These are phyloP conservation scores for Aspergillus terreus DNA, from an alignment of 2,329 filamentous ascomycete genomes.

Conservation along the genomic window DNA sequence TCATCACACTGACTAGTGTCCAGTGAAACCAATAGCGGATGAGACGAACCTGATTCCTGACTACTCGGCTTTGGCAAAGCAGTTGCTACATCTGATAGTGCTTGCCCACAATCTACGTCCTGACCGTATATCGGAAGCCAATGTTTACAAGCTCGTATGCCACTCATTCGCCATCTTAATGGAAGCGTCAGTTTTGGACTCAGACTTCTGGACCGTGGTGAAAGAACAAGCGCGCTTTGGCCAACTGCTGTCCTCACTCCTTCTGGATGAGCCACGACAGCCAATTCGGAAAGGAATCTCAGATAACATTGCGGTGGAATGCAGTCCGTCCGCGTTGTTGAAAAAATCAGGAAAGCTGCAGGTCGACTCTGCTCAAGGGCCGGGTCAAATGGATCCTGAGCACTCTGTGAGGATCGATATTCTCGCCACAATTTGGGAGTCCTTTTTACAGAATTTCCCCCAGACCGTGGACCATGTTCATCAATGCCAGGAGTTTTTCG, in stretches of 20 bases:
- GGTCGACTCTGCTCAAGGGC: conserved; percentile 13
- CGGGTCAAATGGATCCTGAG: conserved; percentile 14
- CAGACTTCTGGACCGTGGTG: conserved; percentile 44
- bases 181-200: conserved; percentile 47
- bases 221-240: conserved; percentile 36
- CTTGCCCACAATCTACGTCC: conserved; percentile 17
- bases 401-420: conserved; percentile 34
- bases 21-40: conserved; percentile 24
- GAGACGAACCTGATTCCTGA: conserved; percentile 32
- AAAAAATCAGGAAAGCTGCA: conserved; percentile 23
- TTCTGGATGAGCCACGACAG: conserved; percentile 43
- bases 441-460: conserved; percentile 39
- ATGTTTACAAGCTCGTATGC: conserved; percentile 37
- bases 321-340: conserved; percentile 27
- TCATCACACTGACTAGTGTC: conserved; percentile 6
- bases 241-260: conserved; percentile 37
- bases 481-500: conserved; percentile 46
- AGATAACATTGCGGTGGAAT: conserved; percentile 37
- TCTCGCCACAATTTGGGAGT: conserved; percentile 44
- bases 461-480: conserved; percentile 33
- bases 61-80: conserved; percentile 31
- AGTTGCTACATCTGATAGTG: conserved; percentile 35
- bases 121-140: conserved; percentile 12
- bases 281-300: conserved; percentile 36
- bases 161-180: conserved; percentile 47